Evolutionary conservation across 1,284 basidiomycete species (phyloP).

Genomic region (Trametes sp.): DNA sequence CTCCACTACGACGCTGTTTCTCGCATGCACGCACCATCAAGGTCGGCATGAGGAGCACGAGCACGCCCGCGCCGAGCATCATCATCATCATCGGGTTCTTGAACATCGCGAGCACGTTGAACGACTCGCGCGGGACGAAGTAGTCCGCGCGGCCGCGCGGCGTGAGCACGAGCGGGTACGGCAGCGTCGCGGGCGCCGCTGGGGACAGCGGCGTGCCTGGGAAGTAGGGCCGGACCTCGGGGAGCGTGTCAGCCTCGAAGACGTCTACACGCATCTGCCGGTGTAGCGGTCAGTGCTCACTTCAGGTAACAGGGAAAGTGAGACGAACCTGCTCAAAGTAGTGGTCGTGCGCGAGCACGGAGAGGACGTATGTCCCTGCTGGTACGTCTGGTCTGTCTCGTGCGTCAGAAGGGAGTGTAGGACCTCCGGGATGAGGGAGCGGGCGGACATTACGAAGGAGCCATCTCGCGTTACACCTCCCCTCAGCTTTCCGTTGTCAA

Average conservation of each 20-base stretch:
- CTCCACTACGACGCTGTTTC: background rate
- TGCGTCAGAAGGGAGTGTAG: slow-evolving; percentile 24
- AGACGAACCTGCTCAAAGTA: slow-evolving; percentile 69
- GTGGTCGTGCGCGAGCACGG: slow-evolving; percentile 69
- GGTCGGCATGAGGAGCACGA: slow-evolving; percentile 84
- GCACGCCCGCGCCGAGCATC: slow-evolving; percentile 73
- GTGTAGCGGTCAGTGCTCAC: background rate
- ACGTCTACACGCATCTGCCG: slow-evolving; percentile 72
- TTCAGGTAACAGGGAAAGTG: background rate
- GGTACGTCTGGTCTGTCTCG: slow-evolving; percentile 65
- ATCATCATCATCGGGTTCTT: slow-evolving; percentile 90
- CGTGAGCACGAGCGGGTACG: slow-evolving; percentile 68
- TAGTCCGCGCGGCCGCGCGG: slow-evolving; percentile 66
- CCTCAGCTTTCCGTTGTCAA: slow-evolving; percentile 63
- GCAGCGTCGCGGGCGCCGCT: slow-evolving; percentile 60
- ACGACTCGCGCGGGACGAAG: slow-evolving; percentile 73
- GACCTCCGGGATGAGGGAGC: slow-evolving; percentile 3
- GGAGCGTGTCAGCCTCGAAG: slow-evolving; percentile 49
- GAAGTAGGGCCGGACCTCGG: slow-evolving; percentile 69
- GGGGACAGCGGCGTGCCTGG: slow-evolving; percentile 75
- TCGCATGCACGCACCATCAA: slow-evolving; percentile 66
- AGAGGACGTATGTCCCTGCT: slow-evolving; percentile 70
- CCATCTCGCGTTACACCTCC: slow-evolving; percentile 65
- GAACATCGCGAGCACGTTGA: slow-evolving; percentile 82
- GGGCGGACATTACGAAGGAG: slow-evolving; percentile 67